Evolutionary conservation across 176 grass and related monocot species (phyloP).

Genomic region (Stipa capillata): DNA sequence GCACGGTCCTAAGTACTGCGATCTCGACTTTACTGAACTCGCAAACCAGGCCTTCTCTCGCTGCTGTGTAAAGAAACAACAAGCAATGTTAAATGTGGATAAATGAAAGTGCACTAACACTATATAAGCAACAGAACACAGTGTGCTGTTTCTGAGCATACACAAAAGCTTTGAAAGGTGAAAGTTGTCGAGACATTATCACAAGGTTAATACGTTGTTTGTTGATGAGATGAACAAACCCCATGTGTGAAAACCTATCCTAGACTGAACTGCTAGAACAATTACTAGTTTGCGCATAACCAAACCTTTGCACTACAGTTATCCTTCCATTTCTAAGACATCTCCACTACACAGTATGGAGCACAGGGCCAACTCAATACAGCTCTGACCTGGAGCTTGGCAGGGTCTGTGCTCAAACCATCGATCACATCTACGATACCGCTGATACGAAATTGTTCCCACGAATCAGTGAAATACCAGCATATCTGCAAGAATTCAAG

Average conservation of each 20-base stretch:
- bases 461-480: conserved; percentile 74
- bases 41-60: conserved; percentile 80
- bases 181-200: background rate
- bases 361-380: background rate
- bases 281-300: background rate
- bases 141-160: background rate
- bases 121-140: background rate
- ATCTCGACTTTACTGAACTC: conserved; percentile 68
- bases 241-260: background rate
- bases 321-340: background rate
- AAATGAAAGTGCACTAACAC: background rate
- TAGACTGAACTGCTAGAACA: background rate
- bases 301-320: background rate
- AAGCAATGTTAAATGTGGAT: conserved; percentile 6
- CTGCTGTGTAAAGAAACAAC: conserved; percentile 33
- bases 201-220: background rate
- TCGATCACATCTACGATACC: conserved; percentile 56
- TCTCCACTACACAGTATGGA: background rate
- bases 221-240: background rate
- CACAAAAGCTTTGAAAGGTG: background rate
- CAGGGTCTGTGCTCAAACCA: conserved; percentile 25
- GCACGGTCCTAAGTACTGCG: conserved; percentile 70
- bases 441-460: conserved; percentile 82
- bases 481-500: conserved; percentile 55
- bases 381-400: conserved; percentile 55